Conservation (phyloP, 805 yeast genomes). For the Barnettozyma botsteinii region DNA sequence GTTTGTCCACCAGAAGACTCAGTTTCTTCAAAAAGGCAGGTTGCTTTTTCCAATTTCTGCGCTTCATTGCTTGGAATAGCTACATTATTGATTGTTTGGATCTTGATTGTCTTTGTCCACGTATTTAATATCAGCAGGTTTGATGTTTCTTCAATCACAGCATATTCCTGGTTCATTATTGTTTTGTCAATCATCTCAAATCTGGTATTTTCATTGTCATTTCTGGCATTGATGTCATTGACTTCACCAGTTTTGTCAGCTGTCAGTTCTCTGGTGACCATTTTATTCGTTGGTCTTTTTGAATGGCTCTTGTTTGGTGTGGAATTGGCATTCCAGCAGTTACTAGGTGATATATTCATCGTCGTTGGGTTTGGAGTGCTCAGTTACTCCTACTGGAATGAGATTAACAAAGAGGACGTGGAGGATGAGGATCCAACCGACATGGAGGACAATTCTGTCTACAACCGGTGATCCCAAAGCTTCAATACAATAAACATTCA, state of each 20-base stretch:
- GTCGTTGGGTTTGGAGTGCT: conserved; percentile 63
- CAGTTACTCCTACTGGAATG: conserved; percentile 61
- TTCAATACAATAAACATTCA: too few species aligned
- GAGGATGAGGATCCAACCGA: conserved; percentile 24
- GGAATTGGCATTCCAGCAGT: conserved; percentile 46
- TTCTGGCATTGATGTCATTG: conserved; percentile 71
- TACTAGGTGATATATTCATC: conserved; percentile 65
- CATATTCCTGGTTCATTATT: conserved; percentile 36
- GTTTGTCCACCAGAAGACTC: conserved; percentile 66
- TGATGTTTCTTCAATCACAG: conserved; percentile 35
- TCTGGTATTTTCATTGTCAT: conserved; percentile 62
- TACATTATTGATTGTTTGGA: conserved; percentile 46
- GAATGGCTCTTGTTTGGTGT: conserved; percentile 68
- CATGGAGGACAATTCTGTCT: conserved; percentile 4
- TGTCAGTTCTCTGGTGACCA: conserved; percentile 64
- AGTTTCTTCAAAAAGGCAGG: conserved; percentile 62
- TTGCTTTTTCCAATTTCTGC: conserved; percentile 72
- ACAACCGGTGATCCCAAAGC: too few species aligned
- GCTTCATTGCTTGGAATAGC: conserved; percentile 62
- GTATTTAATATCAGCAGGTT: conserved; percentile 53
- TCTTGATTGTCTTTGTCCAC: conserved; percentile 43
- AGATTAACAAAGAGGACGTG: conserved; percentile 42
- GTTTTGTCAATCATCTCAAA: conserved; percentile 54
- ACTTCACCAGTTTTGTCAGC: conserved; percentile 82
- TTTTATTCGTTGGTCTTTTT: conserved; percentile 69